phyloP scores from a whole-genome alignment of 2,329 filamentous ascomycete genomes.

The Epichloe sp. region DNA sequence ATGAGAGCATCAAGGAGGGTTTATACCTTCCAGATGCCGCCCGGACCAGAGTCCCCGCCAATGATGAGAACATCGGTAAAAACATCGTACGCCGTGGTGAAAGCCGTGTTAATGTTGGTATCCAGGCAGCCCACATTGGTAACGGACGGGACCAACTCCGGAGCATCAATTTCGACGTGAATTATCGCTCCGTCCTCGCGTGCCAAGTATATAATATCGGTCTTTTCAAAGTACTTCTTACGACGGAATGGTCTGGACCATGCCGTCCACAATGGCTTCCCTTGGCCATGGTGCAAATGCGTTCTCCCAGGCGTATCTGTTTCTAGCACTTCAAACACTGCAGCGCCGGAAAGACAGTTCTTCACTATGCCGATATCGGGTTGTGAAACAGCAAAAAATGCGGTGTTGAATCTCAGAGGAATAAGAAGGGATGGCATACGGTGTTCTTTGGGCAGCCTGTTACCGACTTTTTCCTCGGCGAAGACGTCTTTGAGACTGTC shows the following conservation, averaged over 20 bases:
- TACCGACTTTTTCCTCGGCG: constrained; percentile 33
- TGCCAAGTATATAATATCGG: constrained; percentile 74
- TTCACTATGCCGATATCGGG: constrained; percentile 43
- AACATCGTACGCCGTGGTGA: constrained; percentile 58
- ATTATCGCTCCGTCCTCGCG: constrained; percentile 76
- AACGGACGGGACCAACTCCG: constrained; percentile 39
- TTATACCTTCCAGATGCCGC: constrained; percentile 57
- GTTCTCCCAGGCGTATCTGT: constrained; percentile 28
- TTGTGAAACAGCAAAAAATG: constrained; percentile 57
- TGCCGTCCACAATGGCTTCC: constrained; percentile 57
- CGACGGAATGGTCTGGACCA: constrained; percentile 71
- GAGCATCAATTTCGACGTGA: constrained; percentile 54
- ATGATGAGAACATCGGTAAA: constrained; percentile 68
- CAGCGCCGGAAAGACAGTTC: constrained; percentile 37
- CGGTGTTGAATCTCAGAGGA: constrained; percentile 55
- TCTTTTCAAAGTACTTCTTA: constrained; percentile 43
- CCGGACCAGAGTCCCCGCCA: constrained; percentile 65
- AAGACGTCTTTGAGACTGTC: constrained; percentile 34
- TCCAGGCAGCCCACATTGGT: constrained; percentile 49
- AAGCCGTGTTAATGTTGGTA: constrained; percentile 68
- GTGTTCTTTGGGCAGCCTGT: constrained; percentile 35
- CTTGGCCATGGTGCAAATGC: constrained; percentile 31
- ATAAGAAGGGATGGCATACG: constrained; percentile 57
- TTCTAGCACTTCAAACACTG: constrained; percentile 32
- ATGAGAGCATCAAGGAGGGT: background rate